These are phyloP conservation scores for Gomphus bonarii DNA, from an alignment of 1,284 basidiomycete species.

Conservation along the genomic window DNA sequence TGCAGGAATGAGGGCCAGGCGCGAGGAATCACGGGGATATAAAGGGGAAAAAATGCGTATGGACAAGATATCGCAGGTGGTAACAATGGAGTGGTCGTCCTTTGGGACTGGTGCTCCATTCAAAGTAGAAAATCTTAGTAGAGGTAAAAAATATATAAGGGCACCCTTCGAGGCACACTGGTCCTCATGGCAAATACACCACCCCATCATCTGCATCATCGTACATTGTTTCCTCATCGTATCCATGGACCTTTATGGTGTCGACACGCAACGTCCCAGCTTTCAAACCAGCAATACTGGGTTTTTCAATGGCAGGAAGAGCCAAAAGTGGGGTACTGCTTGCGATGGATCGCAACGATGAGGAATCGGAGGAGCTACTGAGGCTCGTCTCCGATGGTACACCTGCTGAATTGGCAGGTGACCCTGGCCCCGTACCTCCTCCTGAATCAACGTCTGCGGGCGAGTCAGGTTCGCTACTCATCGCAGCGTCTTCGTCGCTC, in stretches of 20 bases:
- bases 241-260: neutral
- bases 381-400: conserved; percentile 5
- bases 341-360: neutral
- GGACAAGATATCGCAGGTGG: neutral
- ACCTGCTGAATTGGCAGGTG: neutral
- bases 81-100: neutral
- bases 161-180: neutral
- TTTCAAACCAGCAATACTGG: neutral
- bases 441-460: neutral
- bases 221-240: conserved; percentile 3
- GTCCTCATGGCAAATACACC: neutral
- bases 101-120: neutral
- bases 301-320: neutral
- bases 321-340: neutral
- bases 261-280: neutral
- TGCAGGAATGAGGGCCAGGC: neutral
- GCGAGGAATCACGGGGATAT: neutral
- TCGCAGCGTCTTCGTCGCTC: conserved; percentile 3
- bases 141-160: neutral
- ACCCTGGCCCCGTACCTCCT: neutral
- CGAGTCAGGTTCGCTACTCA: conserved; percentile 8
- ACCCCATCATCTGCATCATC: neutral
- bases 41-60: neutral
- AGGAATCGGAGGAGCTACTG: conserved; percentile 8
- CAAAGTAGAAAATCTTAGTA: neutral